Base-by-base conservation (phyloP, 371 early-diverging fungal genomes). In the Circinella umbellata region DNA sequence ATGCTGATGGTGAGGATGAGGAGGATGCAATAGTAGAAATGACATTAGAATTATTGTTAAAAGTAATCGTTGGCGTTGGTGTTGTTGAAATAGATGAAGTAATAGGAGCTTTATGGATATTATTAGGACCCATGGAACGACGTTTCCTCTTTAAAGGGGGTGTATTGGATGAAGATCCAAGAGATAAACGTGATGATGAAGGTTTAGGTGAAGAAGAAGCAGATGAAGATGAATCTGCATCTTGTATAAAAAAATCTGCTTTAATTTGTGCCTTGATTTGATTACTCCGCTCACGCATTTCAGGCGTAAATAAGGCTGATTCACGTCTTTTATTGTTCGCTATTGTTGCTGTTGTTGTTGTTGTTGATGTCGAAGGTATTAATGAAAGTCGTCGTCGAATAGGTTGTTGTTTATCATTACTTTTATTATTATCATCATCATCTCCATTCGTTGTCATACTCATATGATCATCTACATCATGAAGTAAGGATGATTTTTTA, bases 261-360 rank as follows among this genome's bases (percentile, higher is more conserved):
- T 81, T 81, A 42, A 81, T 79, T 35, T 77, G 76, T 37, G 75
- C 77, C 27, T 71, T 71, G 67, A 73, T 73, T 54, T 76, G 49
- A 42, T 74, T 64, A 34, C 70, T 64, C 4, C 74, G 75, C 4
- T 66, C 63, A n/a, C 49, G 62, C 36, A 57, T 53, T 46, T 66
- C 66, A 13, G 42, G 42, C 3, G 63, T 63, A n/a, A 63, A 57
- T n/a, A 57, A n/a, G 0, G 17, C 47, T 17, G 63, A 63, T 47
- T 47, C 42, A 46, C 63, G 63, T 20, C 38, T 63, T 18, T 18
- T 63, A 27, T 27, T 27, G 2, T 27, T 27, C 27, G 27, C 27
- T 27, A 2, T 27, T 27, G 27, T 27, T 27, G 27, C 27, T 27
- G 27, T 27, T 27, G 27, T 27, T 27, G 27, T 27, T 27, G 27